A percentile compares a stretch with the other conserved stretches of the same genome.
Conservation (phyloP, 1,139 yeast species). For the Candida sanyaensis region DNA sequence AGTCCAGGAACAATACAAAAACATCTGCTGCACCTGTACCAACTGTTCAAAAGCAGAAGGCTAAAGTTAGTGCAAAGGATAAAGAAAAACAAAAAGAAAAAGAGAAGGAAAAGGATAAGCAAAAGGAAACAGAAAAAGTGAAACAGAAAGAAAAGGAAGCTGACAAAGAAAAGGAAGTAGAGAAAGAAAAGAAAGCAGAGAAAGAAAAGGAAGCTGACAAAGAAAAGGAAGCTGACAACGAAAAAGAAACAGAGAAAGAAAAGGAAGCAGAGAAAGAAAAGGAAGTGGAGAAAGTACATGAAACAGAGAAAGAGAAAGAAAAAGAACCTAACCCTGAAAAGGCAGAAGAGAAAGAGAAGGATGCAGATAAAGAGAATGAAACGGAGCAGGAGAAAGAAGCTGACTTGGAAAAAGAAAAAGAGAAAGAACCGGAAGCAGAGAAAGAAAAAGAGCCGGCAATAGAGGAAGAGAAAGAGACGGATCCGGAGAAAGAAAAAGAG, state of each 20-base stretch:
- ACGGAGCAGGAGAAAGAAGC: background rate
- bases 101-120: background rate
- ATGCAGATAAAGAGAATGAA: no score
- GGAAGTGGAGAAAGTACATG: background rate
- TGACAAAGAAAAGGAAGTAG: background rate
- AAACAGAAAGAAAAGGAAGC: background rate
- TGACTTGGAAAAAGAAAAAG: no score
- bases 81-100: background rate
- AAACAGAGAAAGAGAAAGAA: background rate
- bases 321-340: background rate
- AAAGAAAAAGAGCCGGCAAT: no score
- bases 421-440: no score
- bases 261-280: background rate
- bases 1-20: constrained; percentile 28
- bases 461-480: no score
- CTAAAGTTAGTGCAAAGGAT: background rate
- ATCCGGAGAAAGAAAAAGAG: background rate
- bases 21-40: constrained; percentile 48
- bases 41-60: constrained; percentile 14
- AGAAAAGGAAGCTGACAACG: no score
- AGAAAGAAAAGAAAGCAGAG: background rate
- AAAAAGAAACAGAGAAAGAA: background rate
- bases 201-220: background rate
- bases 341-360: no score
- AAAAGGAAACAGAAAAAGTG: background rate